Evolutionary conservation across 2,329 filamentous ascomycete genomes (phyloP).

Genomic region (Teratosphaeria pseudoeucalypti): DNA sequence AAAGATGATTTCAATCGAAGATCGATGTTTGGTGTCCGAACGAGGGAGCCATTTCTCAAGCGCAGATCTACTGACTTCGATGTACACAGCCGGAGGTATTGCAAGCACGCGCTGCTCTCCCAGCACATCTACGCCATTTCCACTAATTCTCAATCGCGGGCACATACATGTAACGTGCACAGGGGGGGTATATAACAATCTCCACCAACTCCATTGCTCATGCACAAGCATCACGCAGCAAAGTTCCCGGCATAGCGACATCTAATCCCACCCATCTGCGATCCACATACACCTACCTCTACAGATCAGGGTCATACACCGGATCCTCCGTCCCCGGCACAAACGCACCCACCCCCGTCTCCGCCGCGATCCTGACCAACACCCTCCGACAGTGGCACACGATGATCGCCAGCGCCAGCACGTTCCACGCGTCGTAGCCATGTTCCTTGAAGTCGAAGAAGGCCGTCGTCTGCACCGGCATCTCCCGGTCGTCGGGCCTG

Average conservation of each 20-base stretch:
- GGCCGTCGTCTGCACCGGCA: conserved; percentile 29
- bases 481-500: conserved; percentile 29
- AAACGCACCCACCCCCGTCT: conserved; percentile 17
- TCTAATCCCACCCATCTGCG: background rate
- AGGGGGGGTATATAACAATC: too few relatives aligned
- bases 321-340: background rate
- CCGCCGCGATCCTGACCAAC: conserved; percentile 35
- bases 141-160: background rate
- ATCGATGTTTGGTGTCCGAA: too few relatives aligned
- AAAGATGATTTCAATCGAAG: too few relatives aligned
- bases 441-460: conserved; percentile 44
- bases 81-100: too few relatives aligned
- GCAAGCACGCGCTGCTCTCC: too few relatives aligned
- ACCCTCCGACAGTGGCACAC: conserved; percentile 44
- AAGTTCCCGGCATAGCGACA: background rate
- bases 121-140: too few relatives aligned
- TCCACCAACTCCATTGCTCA: too few relatives aligned
- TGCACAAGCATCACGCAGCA: too few relatives aligned
- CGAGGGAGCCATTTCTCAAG: too few relatives aligned
- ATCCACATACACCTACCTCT: background rate
- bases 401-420: conserved; percentile 46
- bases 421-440: conserved; percentile 51
- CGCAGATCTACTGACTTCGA: too few relatives aligned
- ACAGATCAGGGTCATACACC: conserved; percentile 5
- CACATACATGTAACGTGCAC: background rate